Conservation (phyloP, 2,329 filamentous ascomycete genomes). For the Epichloe uncinata region DNA sequence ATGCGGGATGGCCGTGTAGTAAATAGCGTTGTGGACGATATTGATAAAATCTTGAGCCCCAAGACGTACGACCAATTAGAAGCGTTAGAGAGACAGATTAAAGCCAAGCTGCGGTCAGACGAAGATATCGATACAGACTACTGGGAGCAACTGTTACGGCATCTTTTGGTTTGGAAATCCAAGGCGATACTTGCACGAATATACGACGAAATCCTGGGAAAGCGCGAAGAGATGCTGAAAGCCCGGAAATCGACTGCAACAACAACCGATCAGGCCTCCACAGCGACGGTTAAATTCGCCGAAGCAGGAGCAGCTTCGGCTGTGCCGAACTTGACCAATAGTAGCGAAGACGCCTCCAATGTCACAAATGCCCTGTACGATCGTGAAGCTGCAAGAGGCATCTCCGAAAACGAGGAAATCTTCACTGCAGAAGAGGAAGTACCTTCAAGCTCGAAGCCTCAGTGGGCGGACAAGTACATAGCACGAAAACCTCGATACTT, state of each 20-base stretch:
- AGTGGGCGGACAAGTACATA: conserved; percentile 74
- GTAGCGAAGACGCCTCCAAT: conserved; percentile 71
- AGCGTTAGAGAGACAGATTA: conserved; percentile 74
- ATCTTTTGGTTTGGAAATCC: conserved; percentile 80
- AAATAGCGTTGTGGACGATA: conserved; percentile 70
- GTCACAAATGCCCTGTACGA: conserved; percentile 84
- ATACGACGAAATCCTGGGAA: conserved; percentile 50
- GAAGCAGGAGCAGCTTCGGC: background rate
- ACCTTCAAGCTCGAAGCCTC: conserved; percentile 42
- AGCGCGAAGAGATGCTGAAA: conserved; percentile 3
- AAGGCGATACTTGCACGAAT: conserved; percentile 71
- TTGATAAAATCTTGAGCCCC: conserved; percentile 73
- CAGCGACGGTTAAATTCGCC: background rate
- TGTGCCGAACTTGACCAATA: background rate
- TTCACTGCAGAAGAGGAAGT: conserved; percentile 84
- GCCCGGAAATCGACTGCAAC: conserved; percentile 3
- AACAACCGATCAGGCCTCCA: background rate
- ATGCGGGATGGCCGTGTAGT: conserved; percentile 59
- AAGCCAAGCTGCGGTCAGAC: conserved; percentile 70
- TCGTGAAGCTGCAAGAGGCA: conserved; percentile 78
- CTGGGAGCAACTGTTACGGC: conserved; percentile 85
- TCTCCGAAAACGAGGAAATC: conserved; percentile 90
- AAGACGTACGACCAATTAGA: conserved; percentile 84
- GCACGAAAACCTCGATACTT: conserved; percentile 93
- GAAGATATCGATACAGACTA: conserved; percentile 95